Conservation (phyloP, 2,329 filamentous ascomycete genomes). For the Aspergillaceae sp. region DNA sequence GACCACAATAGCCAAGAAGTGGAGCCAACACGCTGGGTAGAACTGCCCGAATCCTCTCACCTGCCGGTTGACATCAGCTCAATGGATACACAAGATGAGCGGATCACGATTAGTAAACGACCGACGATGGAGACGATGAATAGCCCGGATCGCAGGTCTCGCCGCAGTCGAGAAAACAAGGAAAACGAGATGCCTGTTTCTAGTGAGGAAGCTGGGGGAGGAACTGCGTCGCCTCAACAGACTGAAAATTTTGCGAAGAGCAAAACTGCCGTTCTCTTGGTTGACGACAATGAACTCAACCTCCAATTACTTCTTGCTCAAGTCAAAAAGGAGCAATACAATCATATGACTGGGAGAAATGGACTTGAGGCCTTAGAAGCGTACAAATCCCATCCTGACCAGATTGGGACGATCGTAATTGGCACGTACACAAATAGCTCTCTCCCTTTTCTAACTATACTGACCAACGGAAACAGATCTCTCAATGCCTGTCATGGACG, state of each 20-base stretch:
- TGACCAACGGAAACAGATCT: slow-evolving; percentile 16
- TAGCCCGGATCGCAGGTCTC: neutral
- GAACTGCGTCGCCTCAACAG: too few species aligned
- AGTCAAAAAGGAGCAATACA: slow-evolving; percentile 21
- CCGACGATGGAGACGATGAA: slow-evolving; percentile 12
- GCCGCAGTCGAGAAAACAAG: too few species aligned
- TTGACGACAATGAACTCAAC: slow-evolving; percentile 33
- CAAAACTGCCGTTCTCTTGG: slow-evolving; percentile 18
- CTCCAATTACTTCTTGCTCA: slow-evolving; percentile 24
- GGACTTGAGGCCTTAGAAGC: slow-evolving; percentile 26
- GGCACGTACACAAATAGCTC: slow-evolving; percentile 3
- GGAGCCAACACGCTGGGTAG: slow-evolving; percentile 12
- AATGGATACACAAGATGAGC: slow-evolving; percentile 9
- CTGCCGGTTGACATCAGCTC: slow-evolving; percentile 11
- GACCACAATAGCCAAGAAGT: neutral
- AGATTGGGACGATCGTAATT: slow-evolving; percentile 10
- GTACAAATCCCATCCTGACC: slow-evolving; percentile 12
- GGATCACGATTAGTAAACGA: slow-evolving; percentile 16
- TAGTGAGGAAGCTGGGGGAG: neutral
- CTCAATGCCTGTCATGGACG: slow-evolving; percentile 31
- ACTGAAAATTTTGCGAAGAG: neutral
- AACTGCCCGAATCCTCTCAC: slow-evolving; percentile 13
- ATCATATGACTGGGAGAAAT: slow-evolving; percentile 25
- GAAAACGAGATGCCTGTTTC: neutral
- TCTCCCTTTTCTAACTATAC: too few species aligned